Evolutionary conservation across 257 asterid genomes (phyloP).

Genomic region (Solanum microdontum): DNA sequence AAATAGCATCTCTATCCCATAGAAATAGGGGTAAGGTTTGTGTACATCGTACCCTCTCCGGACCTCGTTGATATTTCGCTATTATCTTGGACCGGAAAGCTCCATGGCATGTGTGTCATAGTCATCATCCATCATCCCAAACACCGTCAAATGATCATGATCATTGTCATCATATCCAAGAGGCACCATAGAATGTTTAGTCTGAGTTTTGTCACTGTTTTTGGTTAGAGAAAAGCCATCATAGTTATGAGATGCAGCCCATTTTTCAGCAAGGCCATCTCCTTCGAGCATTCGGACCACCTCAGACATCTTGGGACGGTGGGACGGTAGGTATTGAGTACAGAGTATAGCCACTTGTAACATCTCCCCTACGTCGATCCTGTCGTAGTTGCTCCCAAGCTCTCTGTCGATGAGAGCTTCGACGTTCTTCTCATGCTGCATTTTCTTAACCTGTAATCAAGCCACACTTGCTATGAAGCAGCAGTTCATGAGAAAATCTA

Average conservation of each 20-base stretch:
- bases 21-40: not conserved
- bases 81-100: slow-evolving; percentile 91
- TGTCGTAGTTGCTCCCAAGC: slow-evolving; percentile 52
- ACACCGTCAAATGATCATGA: slow-evolving; percentile 34
- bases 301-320: slow-evolving; percentile 92
- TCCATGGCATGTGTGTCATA: slow-evolving; percentile 88
- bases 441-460: slow-evolving; percentile 54
- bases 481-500: not conserved
- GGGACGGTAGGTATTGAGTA: slow-evolving; percentile 66
- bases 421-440: slow-evolving; percentile 56
- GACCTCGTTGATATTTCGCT: not conserved
- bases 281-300: slow-evolving; percentile 93
- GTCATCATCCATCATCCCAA: slow-evolving; percentile 77
- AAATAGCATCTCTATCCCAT: not conserved
- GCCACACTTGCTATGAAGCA: not conserved
- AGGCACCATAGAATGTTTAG: slow-evolving; percentile 3
- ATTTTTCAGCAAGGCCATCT: slow-evolving; percentile 88
- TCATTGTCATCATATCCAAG: slow-evolving; percentile 30
- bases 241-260: slow-evolving; percentile 79
- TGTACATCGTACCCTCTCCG: not conserved
- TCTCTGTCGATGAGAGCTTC: slow-evolving; percentile 64
- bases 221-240: slow-evolving; percentile 21
- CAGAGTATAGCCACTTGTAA: slow-evolving; percentile 93
- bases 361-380: slow-evolving; percentile 82
- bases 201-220: slow-evolving; percentile 4